These are phyloP conservation scores for Podaxis sp. DNA, from an alignment of 768 basidiomycete genomes.

Conservation along the genomic window DNA sequence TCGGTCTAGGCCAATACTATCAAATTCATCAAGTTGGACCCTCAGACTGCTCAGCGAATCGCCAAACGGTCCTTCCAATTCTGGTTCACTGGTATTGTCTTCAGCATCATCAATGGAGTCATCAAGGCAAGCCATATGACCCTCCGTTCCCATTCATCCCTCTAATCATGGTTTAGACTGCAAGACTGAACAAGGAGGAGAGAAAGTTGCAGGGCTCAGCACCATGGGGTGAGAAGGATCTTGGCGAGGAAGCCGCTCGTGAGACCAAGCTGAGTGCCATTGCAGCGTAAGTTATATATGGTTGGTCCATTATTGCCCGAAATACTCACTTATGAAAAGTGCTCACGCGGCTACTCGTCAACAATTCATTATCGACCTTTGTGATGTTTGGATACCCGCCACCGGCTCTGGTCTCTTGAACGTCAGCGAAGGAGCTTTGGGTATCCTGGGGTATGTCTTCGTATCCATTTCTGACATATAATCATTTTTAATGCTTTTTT, in stretches of 20 bases:
- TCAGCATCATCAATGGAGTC: constrained; percentile 70
- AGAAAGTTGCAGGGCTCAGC: constrained; percentile 47
- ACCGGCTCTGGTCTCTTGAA: constrained; percentile 73
- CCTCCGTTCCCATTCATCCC: background rate
- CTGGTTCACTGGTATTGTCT: constrained; percentile 86
- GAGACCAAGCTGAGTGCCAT: constrained; percentile 62
- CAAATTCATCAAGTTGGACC: constrained; percentile 60
- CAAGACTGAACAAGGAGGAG: constrained; percentile 59
- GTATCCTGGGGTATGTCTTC: constrained; percentile 72
- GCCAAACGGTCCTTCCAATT: constrained; percentile 73
- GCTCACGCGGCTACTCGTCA: constrained; percentile 65
- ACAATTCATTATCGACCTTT: constrained; percentile 81
- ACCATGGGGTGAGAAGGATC: constrained; percentile 63
- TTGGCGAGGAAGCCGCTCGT: constrained; percentile 63
- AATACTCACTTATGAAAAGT: constrained; percentile 31
- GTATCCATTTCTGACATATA: constrained; percentile 1
- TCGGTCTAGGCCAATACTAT: constrained; percentile 57
- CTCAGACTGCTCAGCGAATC: constrained; percentile 60
- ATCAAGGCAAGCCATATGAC: constrained; percentile 52
- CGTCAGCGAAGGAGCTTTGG: constrained; percentile 83
- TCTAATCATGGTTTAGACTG: constrained; percentile 39
- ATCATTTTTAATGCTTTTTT: background rate
- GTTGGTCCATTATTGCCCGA: background rate
- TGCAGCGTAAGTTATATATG: constrained; percentile 41
- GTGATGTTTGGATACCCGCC: constrained; percentile 91